Evolutionary conservation across 1,284 basidiomycete genomes (phyloP).

Genomic region (Cutaneotrichosporon cavernicola): DNA sequence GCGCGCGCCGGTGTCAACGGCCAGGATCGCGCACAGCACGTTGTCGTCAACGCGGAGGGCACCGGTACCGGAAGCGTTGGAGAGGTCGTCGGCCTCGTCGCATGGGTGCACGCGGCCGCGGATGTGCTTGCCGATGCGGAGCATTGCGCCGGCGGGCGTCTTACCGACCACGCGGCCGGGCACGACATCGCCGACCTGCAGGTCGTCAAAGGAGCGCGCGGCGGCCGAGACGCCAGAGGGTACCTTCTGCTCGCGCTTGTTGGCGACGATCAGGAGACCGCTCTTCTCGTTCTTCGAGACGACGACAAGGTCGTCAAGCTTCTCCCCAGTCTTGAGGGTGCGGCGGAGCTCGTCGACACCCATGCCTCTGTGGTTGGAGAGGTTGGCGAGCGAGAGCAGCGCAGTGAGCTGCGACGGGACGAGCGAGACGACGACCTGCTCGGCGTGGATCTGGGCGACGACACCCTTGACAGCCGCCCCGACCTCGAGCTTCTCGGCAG

Average conservation of each 20-base stretch:
- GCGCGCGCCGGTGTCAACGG: slow-evolving; percentile 64
- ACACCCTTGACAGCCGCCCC: slow-evolving; percentile 70
- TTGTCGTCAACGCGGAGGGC: slow-evolving; percentile 68
- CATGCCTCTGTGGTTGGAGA: slow-evolving; percentile 75
- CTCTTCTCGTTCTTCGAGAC: slow-evolving; percentile 87
- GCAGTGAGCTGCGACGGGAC: slow-evolving; percentile 72
- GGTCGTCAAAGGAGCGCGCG: slow-evolving; percentile 64
- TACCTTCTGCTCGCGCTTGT: slow-evolving; percentile 57
- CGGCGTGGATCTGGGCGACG: slow-evolving; percentile 75
- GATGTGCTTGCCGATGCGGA: slow-evolving; percentile 70
- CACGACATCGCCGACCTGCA: slow-evolving; percentile 69
- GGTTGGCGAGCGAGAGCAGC: slow-evolving; percentile 77
- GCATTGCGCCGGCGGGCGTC: slow-evolving; percentile 63
- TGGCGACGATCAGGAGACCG: slow-evolving; percentile 78
- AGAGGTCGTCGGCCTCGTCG: slow-evolving; percentile 76
- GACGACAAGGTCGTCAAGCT: slow-evolving; percentile 75
- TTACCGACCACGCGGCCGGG: slow-evolving; percentile 74
- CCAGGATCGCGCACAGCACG: slow-evolving; percentile 68
- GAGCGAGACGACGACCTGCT: slow-evolving; percentile 73
- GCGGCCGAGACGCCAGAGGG: slow-evolving; percentile 55
- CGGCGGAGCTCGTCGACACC: slow-evolving; percentile 69
- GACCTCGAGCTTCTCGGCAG: slow-evolving; percentile 71
- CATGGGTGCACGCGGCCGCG: slow-evolving; percentile 75
- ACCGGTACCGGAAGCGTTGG: slow-evolving; percentile 48
- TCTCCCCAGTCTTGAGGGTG: slow-evolving; percentile 68